Conservation (phyloP, 2,329 filamentous ascomycete genomes). For the Arachnomyces sp. region DNA sequence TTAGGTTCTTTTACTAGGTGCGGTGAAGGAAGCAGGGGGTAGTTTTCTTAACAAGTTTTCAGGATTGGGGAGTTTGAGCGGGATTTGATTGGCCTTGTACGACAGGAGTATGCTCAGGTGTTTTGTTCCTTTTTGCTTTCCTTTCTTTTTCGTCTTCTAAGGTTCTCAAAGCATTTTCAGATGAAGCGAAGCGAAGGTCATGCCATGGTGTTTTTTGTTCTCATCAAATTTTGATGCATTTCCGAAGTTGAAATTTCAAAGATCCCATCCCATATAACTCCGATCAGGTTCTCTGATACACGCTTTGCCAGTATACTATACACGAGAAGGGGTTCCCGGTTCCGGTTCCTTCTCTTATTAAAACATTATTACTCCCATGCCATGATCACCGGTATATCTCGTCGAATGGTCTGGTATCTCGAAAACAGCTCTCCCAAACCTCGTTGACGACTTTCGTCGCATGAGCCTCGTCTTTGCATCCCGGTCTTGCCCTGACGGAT, state of each 20-base stretch:
- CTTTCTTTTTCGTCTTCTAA: constrained; percentile 5
- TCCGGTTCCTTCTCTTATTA: too few relatives aligned
- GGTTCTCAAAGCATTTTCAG: constrained; percentile 12
- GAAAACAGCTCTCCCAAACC: constrained; percentile 97
- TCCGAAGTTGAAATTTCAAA: too few relatives aligned
- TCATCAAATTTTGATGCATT: too few relatives aligned
- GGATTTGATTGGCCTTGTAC: constrained; percentile 7
- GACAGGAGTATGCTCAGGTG: constrained; percentile 14
- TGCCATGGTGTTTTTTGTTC: too few relatives aligned
- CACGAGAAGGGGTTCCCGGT: too few relatives aligned
- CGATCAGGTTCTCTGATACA: too few relatives aligned
- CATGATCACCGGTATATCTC: constrained; percentile 69
- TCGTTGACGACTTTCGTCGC: constrained; percentile 85
- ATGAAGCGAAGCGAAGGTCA: constrained; percentile 9
- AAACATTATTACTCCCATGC: too few relatives aligned
- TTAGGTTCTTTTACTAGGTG: not conserved
- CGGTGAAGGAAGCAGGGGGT: constrained; percentile 9
- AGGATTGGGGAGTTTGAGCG: too few relatives aligned
- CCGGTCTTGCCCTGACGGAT: constrained; percentile 69
- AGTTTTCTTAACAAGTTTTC: constrained; percentile 5
- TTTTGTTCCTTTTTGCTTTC: constrained; percentile 15
- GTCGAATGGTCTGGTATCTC: constrained; percentile 90
- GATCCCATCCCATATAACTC: too few relatives aligned
- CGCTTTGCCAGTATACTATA: too few relatives aligned
- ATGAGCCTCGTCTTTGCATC: constrained; percentile 77